These are phyloP conservation scores for Allium cepa DNA, from an alignment of 106 monocot genomes.

Conservation along the genomic window DNA sequence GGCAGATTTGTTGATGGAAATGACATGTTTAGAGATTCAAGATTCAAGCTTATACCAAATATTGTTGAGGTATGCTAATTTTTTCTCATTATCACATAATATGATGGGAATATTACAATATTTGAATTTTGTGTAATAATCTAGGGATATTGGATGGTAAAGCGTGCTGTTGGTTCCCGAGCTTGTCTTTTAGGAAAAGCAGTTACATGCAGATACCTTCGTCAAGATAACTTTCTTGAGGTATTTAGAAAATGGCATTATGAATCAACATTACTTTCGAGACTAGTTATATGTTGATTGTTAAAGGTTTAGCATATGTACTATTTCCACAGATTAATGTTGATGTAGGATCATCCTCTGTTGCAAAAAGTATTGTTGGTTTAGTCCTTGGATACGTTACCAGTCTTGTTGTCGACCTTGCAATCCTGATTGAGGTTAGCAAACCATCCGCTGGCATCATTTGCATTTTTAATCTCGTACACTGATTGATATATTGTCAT, in stretches of 20 bases:
- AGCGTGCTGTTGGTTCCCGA: constrained; percentile 93
- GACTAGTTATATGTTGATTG: too few species aligned
- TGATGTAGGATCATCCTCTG: constrained; percentile 92
- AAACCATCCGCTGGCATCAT: background rate
- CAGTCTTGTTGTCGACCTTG: constrained; percentile 88
- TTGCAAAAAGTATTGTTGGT: constrained; percentile 76
- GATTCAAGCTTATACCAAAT: constrained; percentile 96
- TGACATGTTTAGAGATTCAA: constrained; percentile 73
- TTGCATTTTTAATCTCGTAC: background rate
- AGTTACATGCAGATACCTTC: constrained; percentile 87
- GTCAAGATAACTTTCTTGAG: constrained; percentile 89
- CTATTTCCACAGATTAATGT: constrained; percentile 77
- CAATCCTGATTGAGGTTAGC: constrained; percentile 88
- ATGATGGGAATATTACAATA: background rate
- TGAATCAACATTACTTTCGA: too few species aligned
- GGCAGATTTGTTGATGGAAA: constrained; percentile 77
- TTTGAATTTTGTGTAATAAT: background rate
- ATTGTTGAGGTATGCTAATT: constrained; percentile 66
- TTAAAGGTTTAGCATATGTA: background rate
- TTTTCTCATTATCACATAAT: background rate
- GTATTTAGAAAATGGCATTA: constrained; percentile 16
- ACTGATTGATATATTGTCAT: background rate
- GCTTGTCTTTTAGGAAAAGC: constrained; percentile 95
- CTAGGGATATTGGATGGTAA: constrained; percentile 99
- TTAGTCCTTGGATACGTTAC: constrained; percentile 88